Evolutionary conservation across 164 flowering plant species (phyloP), one percentile per base, ranked within the genome.

Genomic region (Sedum album): DNA sequence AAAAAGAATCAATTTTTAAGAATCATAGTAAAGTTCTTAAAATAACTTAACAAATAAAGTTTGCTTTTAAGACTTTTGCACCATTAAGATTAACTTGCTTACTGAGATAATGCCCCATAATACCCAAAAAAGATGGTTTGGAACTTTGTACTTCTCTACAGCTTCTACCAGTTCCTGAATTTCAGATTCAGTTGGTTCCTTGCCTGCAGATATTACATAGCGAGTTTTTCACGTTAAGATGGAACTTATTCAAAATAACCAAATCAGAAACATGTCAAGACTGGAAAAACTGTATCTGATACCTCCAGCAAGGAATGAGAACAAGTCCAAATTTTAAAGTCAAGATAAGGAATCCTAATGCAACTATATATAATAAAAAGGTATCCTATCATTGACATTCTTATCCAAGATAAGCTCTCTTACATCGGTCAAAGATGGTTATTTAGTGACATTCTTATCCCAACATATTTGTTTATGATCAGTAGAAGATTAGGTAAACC

Each of bases 51-150:
- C 11, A 55, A 38, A 36, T 25, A 9, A 18, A 9, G 7, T 44
- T 44, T 44, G 48, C 48, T 15, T 18, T 44, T 5, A 11, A 9
- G 1, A 44, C 4, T 14, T 21, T 2, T 36, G 64, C 3, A 33
- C 2, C 3, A 30, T 23, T 33, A 20, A 69, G 5, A 14, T 14
- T 15, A 48, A 8, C 11, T 51, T 49, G 51, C 72, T 1, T 84
- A 91, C 97, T 78, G 97, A 92, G 63, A 90, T 92, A 30, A 89
- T 38, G 68, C 97, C 96, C 97, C 96, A 92, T 38, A 92, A 70
- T 66, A 85, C 96, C 97, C 96, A 88, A 33, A 79, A 69, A 18
- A 92, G 78, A 82, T 92, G 96, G 80, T 81, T 88, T 61, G 91
- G 85, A 66, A 86, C 86, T 60, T 87, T 83, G 70, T 84, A 90